Evolutionary conservation across 2,329 filamentous ascomycete genomes (phyloP).

Genomic region (Neophaeococcomyces aloes): DNA sequence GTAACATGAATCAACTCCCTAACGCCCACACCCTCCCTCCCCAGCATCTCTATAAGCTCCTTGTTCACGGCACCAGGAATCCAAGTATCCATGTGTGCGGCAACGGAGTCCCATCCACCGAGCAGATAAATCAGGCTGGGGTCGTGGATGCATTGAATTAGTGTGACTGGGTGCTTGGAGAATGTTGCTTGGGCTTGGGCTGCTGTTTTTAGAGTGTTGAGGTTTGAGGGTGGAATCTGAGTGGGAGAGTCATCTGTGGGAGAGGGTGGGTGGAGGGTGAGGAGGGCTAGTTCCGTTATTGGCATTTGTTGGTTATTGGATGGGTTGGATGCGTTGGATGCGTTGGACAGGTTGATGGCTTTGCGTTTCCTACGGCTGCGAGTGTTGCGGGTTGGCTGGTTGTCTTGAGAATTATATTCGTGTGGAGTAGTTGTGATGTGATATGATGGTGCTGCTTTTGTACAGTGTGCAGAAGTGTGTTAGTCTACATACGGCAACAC

Average conservation of each 20-base stretch:
- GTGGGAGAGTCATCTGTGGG: conserved; percentile 23
- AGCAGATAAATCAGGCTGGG: conserved; percentile 34
- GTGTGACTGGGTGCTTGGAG: conserved; percentile 23
- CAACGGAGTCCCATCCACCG: conserved; percentile 36
- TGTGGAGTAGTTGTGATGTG: too few relatives aligned
- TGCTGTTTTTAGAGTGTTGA: background rate
- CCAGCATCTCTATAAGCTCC: conserved; percentile 27
- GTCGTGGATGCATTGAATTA: conserved; percentile 36
- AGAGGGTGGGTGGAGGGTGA: conserved; percentile 27
- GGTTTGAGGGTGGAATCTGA: background rate
- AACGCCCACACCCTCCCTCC: conserved; percentile 30
- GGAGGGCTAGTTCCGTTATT: conserved; percentile 38
- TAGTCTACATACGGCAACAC: too few relatives aligned
- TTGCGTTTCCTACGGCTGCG: too few relatives aligned
- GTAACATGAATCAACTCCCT: conserved; percentile 37
- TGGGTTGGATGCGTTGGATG: too few relatives aligned
- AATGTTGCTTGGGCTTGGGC: conserved; percentile 20
- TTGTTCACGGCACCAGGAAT: conserved; percentile 35
- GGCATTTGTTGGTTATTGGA: conserved; percentile 22
- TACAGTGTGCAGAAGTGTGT: too few relatives aligned
- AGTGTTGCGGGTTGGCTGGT: too few relatives aligned
- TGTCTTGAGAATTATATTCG: too few relatives aligned
- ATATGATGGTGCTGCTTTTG: too few relatives aligned
- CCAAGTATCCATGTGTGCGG: conserved; percentile 34
- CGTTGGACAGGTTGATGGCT: too few relatives aligned